These are phyloP conservation scores for Neofusicoccum laricinum DNA, from an alignment of 2,329 filamentous ascomycete genomes.

Conservation along the genomic window DNA sequence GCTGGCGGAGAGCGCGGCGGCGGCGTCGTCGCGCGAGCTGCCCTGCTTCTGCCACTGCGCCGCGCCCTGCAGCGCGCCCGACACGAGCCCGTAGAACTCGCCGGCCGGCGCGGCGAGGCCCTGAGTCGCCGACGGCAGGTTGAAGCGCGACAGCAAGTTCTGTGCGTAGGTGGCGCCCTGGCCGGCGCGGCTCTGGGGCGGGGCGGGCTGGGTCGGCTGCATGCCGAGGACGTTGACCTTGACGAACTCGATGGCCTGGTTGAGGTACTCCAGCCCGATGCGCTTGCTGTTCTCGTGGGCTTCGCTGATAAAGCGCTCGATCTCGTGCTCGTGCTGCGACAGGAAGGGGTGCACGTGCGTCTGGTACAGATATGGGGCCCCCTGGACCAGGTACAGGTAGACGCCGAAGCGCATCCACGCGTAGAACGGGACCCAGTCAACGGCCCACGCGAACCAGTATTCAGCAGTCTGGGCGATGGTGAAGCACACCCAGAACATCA, in stretches of 20 bases:
- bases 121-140: slow-evolving; percentile 64
- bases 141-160: slow-evolving; percentile 79
- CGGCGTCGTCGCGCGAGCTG: slow-evolving; percentile 37
- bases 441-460: slow-evolving; percentile 82
- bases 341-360: slow-evolving; percentile 85
- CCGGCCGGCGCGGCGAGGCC: slow-evolving; percentile 42
- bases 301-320: slow-evolving; percentile 84
- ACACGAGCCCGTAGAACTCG: slow-evolving; percentile 77
- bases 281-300: slow-evolving; percentile 75
- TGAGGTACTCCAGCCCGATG: slow-evolving; percentile 63
- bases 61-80: slow-evolving; percentile 67
- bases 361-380: slow-evolving; percentile 81
- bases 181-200: slow-evolving; percentile 41
- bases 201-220: slow-evolving; percentile 56
- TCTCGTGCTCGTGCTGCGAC: slow-evolving; percentile 77
- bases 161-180: slow-evolving; percentile 65
- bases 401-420: slow-evolving; percentile 83
- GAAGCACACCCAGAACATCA: slow-evolving; percentile 98
- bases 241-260: slow-evolving; percentile 52
- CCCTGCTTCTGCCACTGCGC: slow-evolving; percentile 43
- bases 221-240: slow-evolving; percentile 78
- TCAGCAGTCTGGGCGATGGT: slow-evolving; percentile 78
- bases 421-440: slow-evolving; percentile 92
- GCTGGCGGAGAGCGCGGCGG: slow-evolving; percentile 54
- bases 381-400: slow-evolving; percentile 92